A percentile compares a stretch with the other conserved stretches of the same genome.
These are phyloP conservation scores for Drechslerella coelobrocha DNA, from an alignment of 2,329 filamentous ascomycete genomes.

Conservation along the genomic window DNA sequence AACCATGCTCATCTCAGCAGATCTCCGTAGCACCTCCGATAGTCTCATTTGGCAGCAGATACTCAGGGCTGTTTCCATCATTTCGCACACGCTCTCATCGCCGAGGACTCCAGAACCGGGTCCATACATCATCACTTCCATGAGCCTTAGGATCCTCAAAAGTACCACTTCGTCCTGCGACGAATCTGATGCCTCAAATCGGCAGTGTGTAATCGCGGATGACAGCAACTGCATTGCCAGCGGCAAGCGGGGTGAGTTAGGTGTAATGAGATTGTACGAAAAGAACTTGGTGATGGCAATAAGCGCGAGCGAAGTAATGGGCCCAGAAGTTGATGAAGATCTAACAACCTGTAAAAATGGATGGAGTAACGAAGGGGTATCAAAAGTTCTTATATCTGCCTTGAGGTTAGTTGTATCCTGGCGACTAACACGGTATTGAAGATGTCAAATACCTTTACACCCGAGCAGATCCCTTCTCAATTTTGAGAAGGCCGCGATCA, in stretches of 20 bases:
- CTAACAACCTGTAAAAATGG: constrained; percentile 97
- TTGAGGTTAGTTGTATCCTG: constrained; percentile 34
- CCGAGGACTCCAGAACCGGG: constrained; percentile 91
- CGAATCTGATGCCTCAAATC: constrained; percentile 95
- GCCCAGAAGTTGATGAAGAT: constrained; percentile 91
- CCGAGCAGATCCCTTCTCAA: constrained; percentile 84
- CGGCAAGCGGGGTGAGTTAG: constrained; percentile 82
- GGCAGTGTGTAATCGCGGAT: constrained; percentile 93
- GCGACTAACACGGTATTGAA: constrained; percentile 1
- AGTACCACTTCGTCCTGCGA: constrained; percentile 95
- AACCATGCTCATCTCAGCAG: constrained; percentile 95
- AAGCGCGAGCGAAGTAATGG: constrained; percentile 92
- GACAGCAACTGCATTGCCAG: constrained; percentile 94
- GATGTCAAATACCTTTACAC: constrained; percentile 71
- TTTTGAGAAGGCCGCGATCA: constrained; percentile 93
- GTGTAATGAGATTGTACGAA: constrained; percentile 87
- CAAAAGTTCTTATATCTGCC: constrained; percentile 82
- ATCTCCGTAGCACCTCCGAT: constrained; percentile 86
- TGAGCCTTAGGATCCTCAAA: constrained; percentile 90
- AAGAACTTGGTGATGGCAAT: constrained; percentile 96
- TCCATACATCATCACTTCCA: constrained; percentile 97
- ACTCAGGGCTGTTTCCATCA: constrained; percentile 97
- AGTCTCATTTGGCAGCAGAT: constrained; percentile 95
- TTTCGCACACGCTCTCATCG: constrained; percentile 97
- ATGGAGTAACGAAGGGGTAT: constrained; percentile 85